Evolutionary conservation across 2,329 filamentous ascomycete species (phyloP).

Genomic region (Fonsecaea monophora): DNA sequence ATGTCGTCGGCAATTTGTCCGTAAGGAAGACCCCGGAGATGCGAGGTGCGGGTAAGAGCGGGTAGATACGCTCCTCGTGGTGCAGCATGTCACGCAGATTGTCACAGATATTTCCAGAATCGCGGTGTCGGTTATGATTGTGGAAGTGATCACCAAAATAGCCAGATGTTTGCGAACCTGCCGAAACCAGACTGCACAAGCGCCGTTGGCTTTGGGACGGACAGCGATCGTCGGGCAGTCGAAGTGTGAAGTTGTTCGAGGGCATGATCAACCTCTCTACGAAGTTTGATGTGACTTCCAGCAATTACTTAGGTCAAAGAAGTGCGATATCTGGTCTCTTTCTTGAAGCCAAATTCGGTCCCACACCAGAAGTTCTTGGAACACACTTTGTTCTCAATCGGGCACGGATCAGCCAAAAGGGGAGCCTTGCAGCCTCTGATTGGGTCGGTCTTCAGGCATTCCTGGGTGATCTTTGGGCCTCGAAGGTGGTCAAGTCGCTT

Average conservation of each 20-base stretch:
- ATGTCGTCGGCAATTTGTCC: not conserved
- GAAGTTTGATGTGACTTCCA: not conserved
- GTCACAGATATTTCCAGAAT: constrained; percentile 1
- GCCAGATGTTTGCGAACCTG: not conserved
- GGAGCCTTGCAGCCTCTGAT: constrained; percentile 16
- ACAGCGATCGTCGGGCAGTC: not conserved
- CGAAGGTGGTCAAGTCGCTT: not conserved
- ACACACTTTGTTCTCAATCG: not conserved
- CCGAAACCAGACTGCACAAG: not conserved
- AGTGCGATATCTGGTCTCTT: constrained; percentile 2
- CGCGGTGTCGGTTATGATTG: not conserved
- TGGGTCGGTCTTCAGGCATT: constrained; percentile 1
- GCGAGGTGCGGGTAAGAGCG: constrained; percentile 11
- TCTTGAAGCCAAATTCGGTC: not conserved
- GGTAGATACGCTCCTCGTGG: constrained; percentile 2
- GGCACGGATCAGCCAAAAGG: not conserved
- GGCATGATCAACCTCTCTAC: constrained; percentile 1
- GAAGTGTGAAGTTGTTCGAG: not conserved
- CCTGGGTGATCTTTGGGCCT: not conserved
- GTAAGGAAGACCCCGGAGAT: not conserved
- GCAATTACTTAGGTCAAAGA: not conserved
- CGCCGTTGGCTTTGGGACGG: not conserved
- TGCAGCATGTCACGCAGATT: not conserved
- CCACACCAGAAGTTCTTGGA: not conserved
- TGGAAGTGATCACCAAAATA: not conserved